Base-by-base conservation (phyloP, 164 flowering plant genomes). In the Macadamia tetraphylla region DNA sequence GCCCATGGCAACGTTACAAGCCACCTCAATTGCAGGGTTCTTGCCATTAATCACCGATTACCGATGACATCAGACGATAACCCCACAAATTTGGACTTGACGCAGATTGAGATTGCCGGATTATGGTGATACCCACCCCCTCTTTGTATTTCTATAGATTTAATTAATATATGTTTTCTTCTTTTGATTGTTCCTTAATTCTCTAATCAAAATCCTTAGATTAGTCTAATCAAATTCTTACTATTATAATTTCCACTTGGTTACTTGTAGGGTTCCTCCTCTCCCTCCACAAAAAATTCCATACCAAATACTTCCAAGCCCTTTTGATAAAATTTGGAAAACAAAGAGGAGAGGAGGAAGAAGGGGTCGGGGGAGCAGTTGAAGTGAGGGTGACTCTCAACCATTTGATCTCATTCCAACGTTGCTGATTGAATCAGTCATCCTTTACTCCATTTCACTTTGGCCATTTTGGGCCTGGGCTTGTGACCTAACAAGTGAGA, bases 21-120 rank as follows among this genome's bases (percentile, higher is more conserved):
- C 80, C 76, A 42, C 62, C 81, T 88, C 58, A 88, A 87, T 66
- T 94, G 98, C 80, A 87, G 82, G 77, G 84, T 94, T 42, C 81
- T 91, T 49, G 97, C 92, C n/a, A 81, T 94, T 62, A 91, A 84
- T 81, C 87, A 85, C 52, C 82, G 89, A 23, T 66, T 73, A 55
- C 60, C 78, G 8, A 29, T 71, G 8, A 5, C 65, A 35, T 29
- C 29, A 31, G 77, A 77, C 56, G 23, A 23, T 23, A 71, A 75
- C 40, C 40, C 40, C 40, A 35, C 5, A 5, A 80, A 61, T 70
- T 40, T 83, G 78, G 88, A 85, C 77, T 87, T 94, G 72, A 88
- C 98, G 0, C 96, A 87, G 70, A 82, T 94, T 48, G 90, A 94
- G 59, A 77, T 89, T 55, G 53, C 81, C 53, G 68, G 74, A 60